Evolutionary conservation across 2,329 filamentous ascomycete genomes (phyloP).

Genomic region (Aspergillus cejpii): DNA sequence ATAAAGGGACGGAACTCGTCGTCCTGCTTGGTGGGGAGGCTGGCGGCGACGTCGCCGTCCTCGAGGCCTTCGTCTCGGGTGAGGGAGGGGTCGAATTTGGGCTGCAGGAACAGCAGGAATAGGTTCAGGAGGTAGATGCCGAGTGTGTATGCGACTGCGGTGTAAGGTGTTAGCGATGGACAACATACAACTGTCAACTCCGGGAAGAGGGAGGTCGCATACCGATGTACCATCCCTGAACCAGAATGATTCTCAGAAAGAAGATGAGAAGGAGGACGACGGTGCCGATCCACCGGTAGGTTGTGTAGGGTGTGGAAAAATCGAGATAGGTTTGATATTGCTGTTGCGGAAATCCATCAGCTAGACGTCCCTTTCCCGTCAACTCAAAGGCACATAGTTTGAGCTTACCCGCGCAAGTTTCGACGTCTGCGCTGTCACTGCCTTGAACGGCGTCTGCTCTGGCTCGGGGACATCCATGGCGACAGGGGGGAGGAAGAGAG

Average conservation of each 20-base stretch:
- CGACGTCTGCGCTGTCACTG: conserved; percentile 74
- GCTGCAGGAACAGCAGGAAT: conserved; percentile 95
- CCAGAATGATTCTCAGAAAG: conserved; percentile 79
- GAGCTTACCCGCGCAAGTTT: conserved; percentile 40
- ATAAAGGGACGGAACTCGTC: conserved; percentile 99
- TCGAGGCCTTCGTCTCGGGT: conserved; percentile 95
- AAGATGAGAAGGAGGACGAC: conserved; percentile 68
- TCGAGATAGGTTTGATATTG: conserved; percentile 93
- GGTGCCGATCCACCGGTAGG: conserved; percentile 89
- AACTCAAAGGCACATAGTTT: background rate
- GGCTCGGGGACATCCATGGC: conserved; percentile 80
- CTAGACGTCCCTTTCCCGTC: background rate
- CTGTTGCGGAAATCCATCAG: conserved; percentile 42
- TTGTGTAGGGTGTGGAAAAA: conserved; percentile 79
- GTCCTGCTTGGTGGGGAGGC: conserved; percentile 85
- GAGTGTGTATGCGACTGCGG: conserved; percentile 83
- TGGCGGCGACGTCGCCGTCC: conserved; percentile 69
- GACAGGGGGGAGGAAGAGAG: conserved; percentile 7
- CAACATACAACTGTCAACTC: background rate
- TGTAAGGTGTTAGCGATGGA: background rate
- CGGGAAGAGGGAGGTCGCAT: conserved; percentile 24
- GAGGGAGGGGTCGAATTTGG: conserved; percentile 96
- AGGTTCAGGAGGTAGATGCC: conserved; percentile 98
- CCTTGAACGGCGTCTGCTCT: conserved; percentile 84
- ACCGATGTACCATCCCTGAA: conserved; percentile 99